phyloP scores from a whole-genome alignment of 192 early-diverging fungal species.

The Podila verticillata region DNA sequence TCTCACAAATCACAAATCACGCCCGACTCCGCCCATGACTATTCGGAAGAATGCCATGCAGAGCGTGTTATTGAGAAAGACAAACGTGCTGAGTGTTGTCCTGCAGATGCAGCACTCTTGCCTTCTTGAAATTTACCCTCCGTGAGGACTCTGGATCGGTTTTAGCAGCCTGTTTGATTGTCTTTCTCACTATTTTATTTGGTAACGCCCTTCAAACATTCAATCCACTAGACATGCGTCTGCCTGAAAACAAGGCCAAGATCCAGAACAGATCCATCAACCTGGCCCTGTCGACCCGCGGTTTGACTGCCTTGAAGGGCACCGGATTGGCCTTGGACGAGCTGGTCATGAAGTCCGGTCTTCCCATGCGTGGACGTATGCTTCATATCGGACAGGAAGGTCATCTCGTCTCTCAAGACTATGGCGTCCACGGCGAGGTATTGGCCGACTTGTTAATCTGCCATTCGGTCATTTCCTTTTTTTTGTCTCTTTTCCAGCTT shows the following conservation, averaged over 20 bases:
- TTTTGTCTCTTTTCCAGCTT: not conserved
- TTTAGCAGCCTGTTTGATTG: too few species aligned
- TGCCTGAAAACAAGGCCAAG: slow-evolving; percentile 62
- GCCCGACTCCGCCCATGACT: too few species aligned
- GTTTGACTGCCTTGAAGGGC: slow-evolving; percentile 80
- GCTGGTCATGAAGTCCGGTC: slow-evolving; percentile 70
- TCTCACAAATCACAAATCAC: too few species aligned
- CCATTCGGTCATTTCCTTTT: not conserved
- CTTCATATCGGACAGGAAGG: slow-evolving; percentile 80
- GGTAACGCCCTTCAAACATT: not conserved
- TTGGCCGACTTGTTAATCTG: not conserved
- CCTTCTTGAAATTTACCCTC: too few species aligned
- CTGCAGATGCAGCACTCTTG: too few species aligned
- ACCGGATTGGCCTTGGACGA: slow-evolving; percentile 75
- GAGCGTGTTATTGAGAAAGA: too few species aligned
- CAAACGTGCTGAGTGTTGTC: too few species aligned
- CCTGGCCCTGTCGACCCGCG: slow-evolving; percentile 89
- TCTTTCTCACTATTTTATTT: too few species aligned
- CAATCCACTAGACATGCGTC: slow-evolving; percentile 62
- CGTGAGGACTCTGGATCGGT: too few species aligned
- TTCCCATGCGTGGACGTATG: slow-evolving; percentile 96
- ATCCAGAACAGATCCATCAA: slow-evolving; percentile 88
- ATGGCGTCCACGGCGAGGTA: slow-evolving; percentile 90
- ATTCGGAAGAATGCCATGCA: too few species aligned
- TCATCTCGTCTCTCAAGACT: slow-evolving; percentile 78